Percentiles rank a stretch among this genome's conserved stretches.
Conservation (phyloP, 345 rosid species). For the Limnanthes douglasii region DNA sequence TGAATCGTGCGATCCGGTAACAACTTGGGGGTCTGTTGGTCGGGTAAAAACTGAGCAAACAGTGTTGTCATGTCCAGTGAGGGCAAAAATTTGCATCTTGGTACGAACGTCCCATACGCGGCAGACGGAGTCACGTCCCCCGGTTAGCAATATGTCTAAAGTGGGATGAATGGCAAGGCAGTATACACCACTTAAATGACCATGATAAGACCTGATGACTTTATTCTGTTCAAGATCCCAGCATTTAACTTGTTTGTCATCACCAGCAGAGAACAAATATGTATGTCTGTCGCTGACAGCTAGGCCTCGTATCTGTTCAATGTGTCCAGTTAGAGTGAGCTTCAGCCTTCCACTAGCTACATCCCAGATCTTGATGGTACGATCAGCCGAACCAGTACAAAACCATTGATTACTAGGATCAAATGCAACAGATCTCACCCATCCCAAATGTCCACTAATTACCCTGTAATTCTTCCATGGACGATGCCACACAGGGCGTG, state of each 20-base stretch:
- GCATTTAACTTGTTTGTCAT: constrained; percentile 98
- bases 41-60: constrained; percentile 94
- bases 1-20: constrained; percentile 93
- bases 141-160: constrained; percentile 74
- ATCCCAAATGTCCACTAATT: constrained; percentile 90
- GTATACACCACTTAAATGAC: constrained; percentile 96
- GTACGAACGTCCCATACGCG: constrained; percentile 99
- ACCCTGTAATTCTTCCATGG: constrained; percentile 97
- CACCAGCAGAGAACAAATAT: constrained; percentile 98
- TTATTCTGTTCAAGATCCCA: constrained; percentile 99
- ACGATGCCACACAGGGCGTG: constrained; percentile 92
- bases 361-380: constrained; percentile 94
- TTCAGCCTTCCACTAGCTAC: constrained; percentile 52
- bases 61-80: constrained; percentile 90
- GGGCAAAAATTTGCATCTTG: constrained; percentile 91
- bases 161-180: constrained; percentile 99
- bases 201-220: constrained; percentile 96
- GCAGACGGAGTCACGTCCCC: constrained; percentile 98
- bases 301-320: constrained; percentile 66
- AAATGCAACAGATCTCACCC: constrained; percentile 91
- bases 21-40: constrained; percentile 97
- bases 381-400: constrained; percentile 93
- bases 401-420: constrained; percentile 93
- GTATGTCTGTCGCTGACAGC: constrained; percentile 84
- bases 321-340: constrained; percentile 69